Evolutionary conservation across 2,329 filamentous ascomycete species (phyloP).

Genomic region (Pyrenochaeta sp.): DNA sequence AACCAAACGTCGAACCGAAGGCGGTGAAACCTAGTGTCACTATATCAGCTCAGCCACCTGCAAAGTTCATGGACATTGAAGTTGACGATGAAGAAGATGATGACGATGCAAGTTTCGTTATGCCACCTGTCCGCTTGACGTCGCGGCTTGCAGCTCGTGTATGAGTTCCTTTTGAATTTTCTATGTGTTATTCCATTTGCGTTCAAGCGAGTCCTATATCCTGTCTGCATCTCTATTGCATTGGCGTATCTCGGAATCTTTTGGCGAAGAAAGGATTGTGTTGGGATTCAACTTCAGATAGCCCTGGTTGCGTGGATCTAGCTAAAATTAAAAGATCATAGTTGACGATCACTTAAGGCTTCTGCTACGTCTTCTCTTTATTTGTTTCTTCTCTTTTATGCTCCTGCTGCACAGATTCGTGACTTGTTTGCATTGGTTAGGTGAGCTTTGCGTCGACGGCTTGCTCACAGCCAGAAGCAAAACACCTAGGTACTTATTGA

Average conservation of each 20-base stretch:
- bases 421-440: too few species aligned
- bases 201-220: slow-evolving; percentile 37
- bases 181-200: slow-evolving; percentile 23
- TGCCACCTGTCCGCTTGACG: slow-evolving; percentile 47
- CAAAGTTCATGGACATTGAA: slow-evolving; percentile 43
- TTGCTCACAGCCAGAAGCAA: too few species aligned
- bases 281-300: too few species aligned
- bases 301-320: too few species aligned
- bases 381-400: too few species aligned
- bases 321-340: too few species aligned
- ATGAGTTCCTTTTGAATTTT: slow-evolving; percentile 4
- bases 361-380: too few species aligned
- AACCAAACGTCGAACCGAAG: slow-evolving; percentile 13
- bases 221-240: slow-evolving; percentile 8
- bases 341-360: too few species aligned
- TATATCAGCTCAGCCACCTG: slow-evolving; percentile 5
- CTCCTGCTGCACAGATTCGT: too few species aligned
- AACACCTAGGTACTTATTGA: too few species aligned
- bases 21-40: slow-evolving; percentile 9
- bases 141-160: slow-evolving; percentile 33
- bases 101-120: slow-evolving; percentile 42
- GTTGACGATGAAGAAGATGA: slow-evolving; percentile 46
- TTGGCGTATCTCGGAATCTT: slow-evolving; percentile 15
- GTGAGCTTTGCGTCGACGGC: too few species aligned
- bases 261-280: too few species aligned